These are phyloP conservation scores for Alternaria gaisen DNA, from an alignment of 2,329 filamentous ascomycete species.

Conservation along the genomic window DNA sequence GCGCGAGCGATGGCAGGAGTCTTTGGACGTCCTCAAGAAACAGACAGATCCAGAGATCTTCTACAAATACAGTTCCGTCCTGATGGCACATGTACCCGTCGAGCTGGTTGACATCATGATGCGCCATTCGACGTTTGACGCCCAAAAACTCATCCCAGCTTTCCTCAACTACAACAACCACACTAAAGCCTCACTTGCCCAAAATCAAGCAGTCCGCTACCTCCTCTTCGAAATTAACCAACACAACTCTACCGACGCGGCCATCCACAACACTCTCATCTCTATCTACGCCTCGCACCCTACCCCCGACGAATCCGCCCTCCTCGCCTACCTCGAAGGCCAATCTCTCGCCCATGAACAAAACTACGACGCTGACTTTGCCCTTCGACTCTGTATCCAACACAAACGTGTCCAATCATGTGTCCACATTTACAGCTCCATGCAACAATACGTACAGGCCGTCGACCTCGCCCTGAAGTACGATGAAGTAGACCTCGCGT, in stretches of 20 bases:
- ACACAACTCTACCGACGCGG: conserved; percentile 79
- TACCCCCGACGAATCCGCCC: conserved; percentile 81
- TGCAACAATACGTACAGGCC: conserved; percentile 92
- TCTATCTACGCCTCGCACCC: conserved; percentile 92
- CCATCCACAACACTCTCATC: conserved; percentile 95
- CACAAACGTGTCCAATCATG: conserved; percentile 92
- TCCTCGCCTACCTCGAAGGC: conserved; percentile 88
- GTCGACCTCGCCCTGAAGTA: conserved; percentile 93
- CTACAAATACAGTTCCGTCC: conserved; percentile 95
- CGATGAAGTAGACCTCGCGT: conserved; percentile 87
- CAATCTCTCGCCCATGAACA: conserved; percentile 79
- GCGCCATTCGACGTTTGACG: conserved; percentile 85
- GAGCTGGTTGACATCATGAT: conserved; percentile 96
- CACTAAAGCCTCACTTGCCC: conserved; percentile 69
- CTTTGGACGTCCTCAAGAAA: conserved; percentile 86
- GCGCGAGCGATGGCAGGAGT: conserved; percentile 88
- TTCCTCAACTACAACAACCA: conserved; percentile 92
- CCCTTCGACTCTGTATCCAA: conserved; percentile 92
- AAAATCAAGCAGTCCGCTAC: conserved; percentile 92
- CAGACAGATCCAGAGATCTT: conserved; percentile 93
- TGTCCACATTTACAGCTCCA: conserved; percentile 96
- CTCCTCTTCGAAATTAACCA: conserved; percentile 93
- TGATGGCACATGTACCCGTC: conserved; percentile 86
- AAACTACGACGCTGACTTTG: conserved; percentile 94
- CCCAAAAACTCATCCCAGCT: conserved; percentile 89